Percentiles rank a stretch among this genome's conserved stretches.
These are phyloP conservation scores for Pestalotiopsis sp. DNA, from an alignment of 2,329 filamentous ascomycete species.

Conservation along the genomic window DNA sequence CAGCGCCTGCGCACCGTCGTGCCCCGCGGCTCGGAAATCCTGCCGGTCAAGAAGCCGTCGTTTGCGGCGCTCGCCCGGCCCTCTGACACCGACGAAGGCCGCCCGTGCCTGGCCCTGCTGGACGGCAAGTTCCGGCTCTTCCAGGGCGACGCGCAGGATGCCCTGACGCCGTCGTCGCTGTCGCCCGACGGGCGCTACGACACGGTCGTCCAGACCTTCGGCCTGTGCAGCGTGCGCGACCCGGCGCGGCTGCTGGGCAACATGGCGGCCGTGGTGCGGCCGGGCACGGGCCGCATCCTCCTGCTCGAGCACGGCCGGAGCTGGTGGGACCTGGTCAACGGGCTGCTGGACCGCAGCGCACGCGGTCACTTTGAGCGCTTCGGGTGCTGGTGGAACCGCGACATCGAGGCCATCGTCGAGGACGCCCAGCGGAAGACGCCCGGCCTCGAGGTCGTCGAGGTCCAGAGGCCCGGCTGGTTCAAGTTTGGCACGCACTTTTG, in stretches of 20 bases:
- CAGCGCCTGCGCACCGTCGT: constrained; percentile 49
- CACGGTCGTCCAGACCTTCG: constrained; percentile 66
- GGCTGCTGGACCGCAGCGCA: constrained; percentile 57
- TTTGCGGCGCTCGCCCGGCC: constrained; percentile 27
- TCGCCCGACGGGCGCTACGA: constrained; percentile 53
- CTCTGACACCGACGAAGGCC: constrained; percentile 1
- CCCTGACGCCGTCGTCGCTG: constrained; percentile 38
- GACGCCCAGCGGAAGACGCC: constrained; percentile 50
- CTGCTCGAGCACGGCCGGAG: constrained; percentile 66
- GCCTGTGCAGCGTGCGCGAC: constrained; percentile 63
- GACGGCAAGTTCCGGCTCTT: constrained; percentile 48
- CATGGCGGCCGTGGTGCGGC: constrained; percentile 54
- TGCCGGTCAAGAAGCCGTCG: constrained; percentile 36
- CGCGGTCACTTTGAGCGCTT: constrained; percentile 59
- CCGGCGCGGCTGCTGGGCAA: constrained; percentile 56
- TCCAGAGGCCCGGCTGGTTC: constrained; percentile 53
- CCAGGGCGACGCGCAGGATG: constrained; percentile 48
- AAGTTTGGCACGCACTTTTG: constrained; percentile 62
- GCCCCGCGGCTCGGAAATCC: constrained; percentile 39
- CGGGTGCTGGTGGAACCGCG: constrained; percentile 71
- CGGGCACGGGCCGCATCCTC: constrained; percentile 60
- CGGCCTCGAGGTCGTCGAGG: constrained; percentile 58
- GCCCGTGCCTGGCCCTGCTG: constrained; percentile 35
- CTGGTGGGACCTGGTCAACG: constrained; percentile 56
- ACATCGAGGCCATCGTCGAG: constrained; percentile 58